Conservation (phyloP, 1,284 basidiomycete genomes). For the Ceratobasidium sp. region DNA sequence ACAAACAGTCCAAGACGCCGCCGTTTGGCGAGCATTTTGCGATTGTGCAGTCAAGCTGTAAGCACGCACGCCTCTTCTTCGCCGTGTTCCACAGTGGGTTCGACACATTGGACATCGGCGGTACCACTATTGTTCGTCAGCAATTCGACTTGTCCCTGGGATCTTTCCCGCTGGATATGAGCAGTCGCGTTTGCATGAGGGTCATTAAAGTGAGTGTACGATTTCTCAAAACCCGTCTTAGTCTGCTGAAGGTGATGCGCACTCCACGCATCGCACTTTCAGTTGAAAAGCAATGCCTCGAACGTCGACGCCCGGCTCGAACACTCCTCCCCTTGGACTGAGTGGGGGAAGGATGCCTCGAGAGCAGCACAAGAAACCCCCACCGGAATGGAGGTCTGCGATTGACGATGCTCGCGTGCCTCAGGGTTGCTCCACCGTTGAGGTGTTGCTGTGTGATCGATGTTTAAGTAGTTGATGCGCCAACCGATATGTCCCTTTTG, state of each 20-base stretch:
- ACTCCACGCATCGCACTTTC: too few relatives aligned
- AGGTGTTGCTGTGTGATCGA: too few relatives aligned
- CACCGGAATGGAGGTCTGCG: too few relatives aligned
- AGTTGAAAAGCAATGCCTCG: too few relatives aligned
- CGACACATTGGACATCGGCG: background rate
- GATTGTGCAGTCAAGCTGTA: background rate
- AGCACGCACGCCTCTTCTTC: background rate
- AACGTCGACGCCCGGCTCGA: too few relatives aligned
- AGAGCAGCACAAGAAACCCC: background rate
- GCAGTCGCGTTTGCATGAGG: background rate
- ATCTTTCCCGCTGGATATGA: background rate
- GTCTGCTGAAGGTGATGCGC: too few relatives aligned
- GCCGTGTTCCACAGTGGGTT: background rate
- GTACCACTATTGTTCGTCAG: background rate
- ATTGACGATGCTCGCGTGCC: too few relatives aligned
- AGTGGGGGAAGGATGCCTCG: background rate
- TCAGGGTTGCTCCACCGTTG: too few relatives aligned
- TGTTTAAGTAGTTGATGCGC: too few relatives aligned
- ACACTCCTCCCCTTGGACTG: background rate
- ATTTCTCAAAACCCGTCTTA: background rate
- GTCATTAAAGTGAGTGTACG: background rate
- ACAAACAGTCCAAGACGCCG: background rate
- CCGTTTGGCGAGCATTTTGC: background rate
- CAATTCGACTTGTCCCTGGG: background rate
- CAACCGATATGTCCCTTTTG: too few relatives aligned